phyloP scores from a whole-genome alignment of 805 yeast species.

The Metschnikowia kunwiensis region DNA sequence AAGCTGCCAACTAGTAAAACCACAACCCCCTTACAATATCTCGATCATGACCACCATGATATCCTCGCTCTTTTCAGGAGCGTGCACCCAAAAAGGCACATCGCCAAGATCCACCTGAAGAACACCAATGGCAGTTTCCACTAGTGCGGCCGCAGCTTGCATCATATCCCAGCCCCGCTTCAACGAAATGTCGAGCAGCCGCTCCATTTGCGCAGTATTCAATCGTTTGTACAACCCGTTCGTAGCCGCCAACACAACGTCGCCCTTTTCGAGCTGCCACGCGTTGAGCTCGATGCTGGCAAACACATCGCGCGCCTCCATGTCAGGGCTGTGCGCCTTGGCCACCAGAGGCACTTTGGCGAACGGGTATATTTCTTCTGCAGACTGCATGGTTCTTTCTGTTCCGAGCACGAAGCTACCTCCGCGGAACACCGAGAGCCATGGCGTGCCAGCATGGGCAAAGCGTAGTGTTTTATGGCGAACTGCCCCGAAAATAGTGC shows the following conservation, averaged over 20 bases:
- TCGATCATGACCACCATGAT: constrained; percentile 4
- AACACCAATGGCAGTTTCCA: constrained; percentile 2
- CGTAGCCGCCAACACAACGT: constrained; percentile 5
- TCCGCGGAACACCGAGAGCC: neutral
- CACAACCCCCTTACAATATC: neutral
- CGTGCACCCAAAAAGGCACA: neutral
- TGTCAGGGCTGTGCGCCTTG: neutral
- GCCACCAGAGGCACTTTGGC: neutral
- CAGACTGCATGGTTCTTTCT: neutral
- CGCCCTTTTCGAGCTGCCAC: constrained; percentile 1
- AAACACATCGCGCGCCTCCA: too few relatives aligned
- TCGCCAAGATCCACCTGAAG: neutral
- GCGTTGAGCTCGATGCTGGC: neutral
- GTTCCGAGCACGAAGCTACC: neutral
- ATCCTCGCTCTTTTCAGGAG: constrained; percentile 1
- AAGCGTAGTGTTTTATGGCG: neutral
- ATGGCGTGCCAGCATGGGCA: neutral
- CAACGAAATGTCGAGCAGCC: neutral
- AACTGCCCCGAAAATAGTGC: constrained; percentile 1
- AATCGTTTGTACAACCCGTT: constrained; percentile 5
- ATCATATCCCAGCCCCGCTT: constrained; percentile 3
- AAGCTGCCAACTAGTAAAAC: neutral
- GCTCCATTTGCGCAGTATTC: neutral
- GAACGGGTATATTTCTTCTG: neutral
- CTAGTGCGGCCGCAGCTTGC: constrained; percentile 2